Percentiles rank a stretch among this genome's conserved stretches.
phyloP scores from a whole-genome alignment of 805 yeast species.

The Candida ascalaphidarum region DNA sequence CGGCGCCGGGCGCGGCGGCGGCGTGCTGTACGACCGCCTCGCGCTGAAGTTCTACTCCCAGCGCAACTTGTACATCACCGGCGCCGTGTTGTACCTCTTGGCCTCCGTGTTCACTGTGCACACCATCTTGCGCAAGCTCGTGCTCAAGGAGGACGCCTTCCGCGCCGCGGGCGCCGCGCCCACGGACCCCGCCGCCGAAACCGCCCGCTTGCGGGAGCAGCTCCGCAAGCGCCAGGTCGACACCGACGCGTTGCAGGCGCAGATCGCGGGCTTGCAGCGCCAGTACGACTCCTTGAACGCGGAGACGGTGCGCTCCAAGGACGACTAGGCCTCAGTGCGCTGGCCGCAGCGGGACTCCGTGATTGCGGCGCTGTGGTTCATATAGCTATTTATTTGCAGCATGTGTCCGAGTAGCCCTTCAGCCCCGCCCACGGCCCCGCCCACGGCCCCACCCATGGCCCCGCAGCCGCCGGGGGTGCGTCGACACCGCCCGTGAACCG shows the following conservation, averaged over 20 bases:
- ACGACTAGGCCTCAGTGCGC: too few species aligned
- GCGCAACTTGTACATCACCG: constrained; percentile 54
- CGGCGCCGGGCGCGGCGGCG: constrained; percentile 3
- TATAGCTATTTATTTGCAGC: too few species aligned
- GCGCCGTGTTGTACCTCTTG: constrained; percentile 50
- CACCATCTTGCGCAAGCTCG: constrained; percentile 44
- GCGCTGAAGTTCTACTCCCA: constrained; percentile 58
- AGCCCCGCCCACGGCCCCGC: too few species aligned
- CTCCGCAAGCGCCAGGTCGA: constrained; percentile 35
- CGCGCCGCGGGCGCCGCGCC: constrained; percentile 9
- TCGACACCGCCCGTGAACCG: too few species aligned
- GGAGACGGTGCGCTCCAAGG: constrained; percentile 5
- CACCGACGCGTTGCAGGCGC: constrained; percentile 39
- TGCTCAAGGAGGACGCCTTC: constrained; percentile 30
- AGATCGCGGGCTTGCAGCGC: constrained; percentile 42
- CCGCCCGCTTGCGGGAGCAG: constrained; percentile 24
- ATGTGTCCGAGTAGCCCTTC: too few species aligned
- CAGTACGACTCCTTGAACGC: constrained; percentile 40
- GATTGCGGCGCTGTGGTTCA: too few species aligned
- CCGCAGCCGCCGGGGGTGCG: too few species aligned
- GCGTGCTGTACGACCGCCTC: constrained; percentile 38
- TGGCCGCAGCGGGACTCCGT: too few species aligned
- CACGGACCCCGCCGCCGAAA: constrained; percentile 9
- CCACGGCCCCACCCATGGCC: too few species aligned
- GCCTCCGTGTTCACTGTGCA: constrained; percentile 48